A percentile compares a stretch with the other conserved stretches of the same genome.
phyloP scores from a whole-genome alignment of 2,329 filamentous ascomycete species.

The Grosmannia penicillata region DNA sequence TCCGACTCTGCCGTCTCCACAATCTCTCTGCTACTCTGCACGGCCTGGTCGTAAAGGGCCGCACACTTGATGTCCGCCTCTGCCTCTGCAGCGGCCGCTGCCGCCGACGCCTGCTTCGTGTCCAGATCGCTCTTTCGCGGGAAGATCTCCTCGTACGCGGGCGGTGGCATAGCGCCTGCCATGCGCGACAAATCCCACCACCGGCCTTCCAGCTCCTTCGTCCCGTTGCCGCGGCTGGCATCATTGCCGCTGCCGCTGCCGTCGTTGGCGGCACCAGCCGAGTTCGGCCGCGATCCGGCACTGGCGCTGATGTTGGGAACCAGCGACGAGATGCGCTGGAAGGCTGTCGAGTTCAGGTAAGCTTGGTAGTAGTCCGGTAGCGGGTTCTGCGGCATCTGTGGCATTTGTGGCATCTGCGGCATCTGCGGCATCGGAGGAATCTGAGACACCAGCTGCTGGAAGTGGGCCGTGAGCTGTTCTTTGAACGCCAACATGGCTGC shows the following conservation, averaged over 20 bases:
- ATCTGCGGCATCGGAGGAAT: constrained; percentile 28
- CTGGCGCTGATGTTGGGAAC: constrained; percentile 47
- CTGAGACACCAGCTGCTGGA: constrained; percentile 55
- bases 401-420: constrained; percentile 53
- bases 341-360: constrained; percentile 43
- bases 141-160: constrained; percentile 68
- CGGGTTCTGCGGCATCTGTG: constrained; percentile 22
- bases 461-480: constrained; percentile 57
- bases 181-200: constrained; percentile 55
- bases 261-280: constrained; percentile 21
- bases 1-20: constrained; percentile 9
- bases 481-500: constrained; percentile 55
- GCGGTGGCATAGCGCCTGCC: constrained; percentile 40
- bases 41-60: constrained; percentile 28
- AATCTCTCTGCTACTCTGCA: constrained; percentile 17
- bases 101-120: constrained; percentile 42
- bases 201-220: constrained; percentile 34
- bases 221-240: constrained; percentile 22
- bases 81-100: constrained; percentile 40
- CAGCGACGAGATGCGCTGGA: constrained; percentile 57
- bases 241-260: constrained; percentile 25
- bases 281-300: constrained; percentile 27
- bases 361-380: constrained; percentile 54
- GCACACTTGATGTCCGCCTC: constrained; percentile 44
- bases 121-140: constrained; percentile 28